Percentiles rank a stretch among this genome's conserved stretches.
phyloP scores from a whole-genome alignment of 1,139 yeast genomes.

The Saccharomycopsis hybrid region DNA sequence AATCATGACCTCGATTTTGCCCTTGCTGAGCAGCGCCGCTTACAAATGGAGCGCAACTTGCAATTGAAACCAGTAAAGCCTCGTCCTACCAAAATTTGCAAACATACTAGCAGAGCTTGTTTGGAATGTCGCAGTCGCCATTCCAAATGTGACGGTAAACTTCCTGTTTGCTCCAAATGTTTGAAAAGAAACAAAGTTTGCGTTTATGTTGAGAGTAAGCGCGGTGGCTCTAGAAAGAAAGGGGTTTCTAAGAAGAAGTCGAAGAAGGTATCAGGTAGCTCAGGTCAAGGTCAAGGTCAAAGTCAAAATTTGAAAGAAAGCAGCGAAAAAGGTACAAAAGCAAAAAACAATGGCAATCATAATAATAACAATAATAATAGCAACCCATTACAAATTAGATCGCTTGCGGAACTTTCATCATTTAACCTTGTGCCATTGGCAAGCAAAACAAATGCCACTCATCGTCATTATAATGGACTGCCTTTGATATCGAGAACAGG shows the following conservation, averaged over 20 bases:
- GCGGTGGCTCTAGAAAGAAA: constrained; percentile 46
- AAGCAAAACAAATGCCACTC: not conserved
- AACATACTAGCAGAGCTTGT: constrained; percentile 41
- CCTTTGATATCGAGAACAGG: no score
- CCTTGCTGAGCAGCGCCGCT: not conserved
- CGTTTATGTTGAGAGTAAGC: constrained; percentile 40
- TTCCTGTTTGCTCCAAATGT: constrained; percentile 41
- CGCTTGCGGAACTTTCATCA: not conserved
- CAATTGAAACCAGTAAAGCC: constrained; percentile 11
- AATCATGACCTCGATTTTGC: not conserved
- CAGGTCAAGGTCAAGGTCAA: not conserved
- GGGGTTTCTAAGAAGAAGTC: constrained; percentile 32
- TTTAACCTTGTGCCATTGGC: not conserved
- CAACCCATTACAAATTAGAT: not conserved
- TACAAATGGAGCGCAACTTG: constrained; percentile 7
- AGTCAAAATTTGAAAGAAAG: not conserved
- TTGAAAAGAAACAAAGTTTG: constrained; percentile 31
- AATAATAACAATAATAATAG: not conserved
- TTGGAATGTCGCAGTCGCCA: constrained; percentile 44
- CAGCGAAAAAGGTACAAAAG: no score
- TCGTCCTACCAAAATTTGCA: constrained; percentile 23
- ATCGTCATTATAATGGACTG: no score
- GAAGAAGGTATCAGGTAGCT: not conserved
- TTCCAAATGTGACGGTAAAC: constrained; percentile 41
- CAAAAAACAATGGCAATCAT: not conserved